Evolutionary conservation across 148 eudicot genomes (phyloP).

Genomic region (Pharnaceum exiguum): DNA sequence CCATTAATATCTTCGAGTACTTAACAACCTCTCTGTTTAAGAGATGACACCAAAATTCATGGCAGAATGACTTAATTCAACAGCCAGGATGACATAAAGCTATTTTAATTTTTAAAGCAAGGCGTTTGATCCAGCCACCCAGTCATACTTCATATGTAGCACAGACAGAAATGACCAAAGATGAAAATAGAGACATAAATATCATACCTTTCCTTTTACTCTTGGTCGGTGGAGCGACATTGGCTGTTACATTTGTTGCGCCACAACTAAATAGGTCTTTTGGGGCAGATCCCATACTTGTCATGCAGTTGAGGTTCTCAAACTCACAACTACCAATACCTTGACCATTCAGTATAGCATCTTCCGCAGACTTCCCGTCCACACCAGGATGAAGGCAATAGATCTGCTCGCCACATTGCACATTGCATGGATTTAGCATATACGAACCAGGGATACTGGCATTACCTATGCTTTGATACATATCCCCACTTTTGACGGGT

Average conservation of each 20-base stretch:
- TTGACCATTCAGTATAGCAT: conserved; percentile 30
- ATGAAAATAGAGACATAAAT: not conserved
- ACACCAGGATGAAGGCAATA: conserved; percentile 56
- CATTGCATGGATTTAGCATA: conserved; percentile 66
- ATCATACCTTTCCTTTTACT: conserved; percentile 64
- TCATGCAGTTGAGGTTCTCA: conserved; percentile 61
- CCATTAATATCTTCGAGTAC: not conserved
- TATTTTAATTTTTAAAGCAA: no score
- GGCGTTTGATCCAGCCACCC: not conserved
- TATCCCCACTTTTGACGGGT: conserved; percentile 42
- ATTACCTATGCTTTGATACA: conserved; percentile 38
- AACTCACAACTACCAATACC: conserved; percentile 58
- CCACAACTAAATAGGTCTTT: conserved; percentile 49
- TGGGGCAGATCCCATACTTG: conserved; percentile 40
- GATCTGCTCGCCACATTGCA: conserved; percentile 63
- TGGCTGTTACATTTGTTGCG: conserved; percentile 28
- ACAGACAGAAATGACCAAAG: not conserved
- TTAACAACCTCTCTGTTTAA: not conserved
- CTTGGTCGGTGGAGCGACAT: conserved; percentile 32
- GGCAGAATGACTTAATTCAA: no score
- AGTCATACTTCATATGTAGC: not conserved
- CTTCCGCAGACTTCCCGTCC: conserved; percentile 43
- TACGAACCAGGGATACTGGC: conserved; percentile 44
- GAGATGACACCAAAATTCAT: not conserved
- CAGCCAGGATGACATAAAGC: no score